Base-by-base conservation (phyloP, 2,329 filamentous ascomycete genomes). In the Diplodia intermedia region DNA sequence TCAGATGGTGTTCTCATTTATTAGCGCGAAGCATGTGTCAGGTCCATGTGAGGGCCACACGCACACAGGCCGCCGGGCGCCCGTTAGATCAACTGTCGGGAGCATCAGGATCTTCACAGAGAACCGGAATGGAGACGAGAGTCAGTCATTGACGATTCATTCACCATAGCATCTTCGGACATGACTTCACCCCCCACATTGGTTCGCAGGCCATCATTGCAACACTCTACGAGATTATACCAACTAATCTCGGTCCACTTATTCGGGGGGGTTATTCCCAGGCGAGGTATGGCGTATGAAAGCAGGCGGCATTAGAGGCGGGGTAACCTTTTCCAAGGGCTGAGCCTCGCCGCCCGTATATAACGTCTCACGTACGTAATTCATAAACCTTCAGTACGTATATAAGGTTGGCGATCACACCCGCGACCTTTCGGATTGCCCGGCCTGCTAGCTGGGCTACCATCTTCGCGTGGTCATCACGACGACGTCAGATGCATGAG, bases 1-100 rank as follows among this genome's bases (percentile, higher is more conserved):
- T 38, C 18, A 63, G 43, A 63, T 52, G 40, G 47, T 38, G 60
- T 63, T 63, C 50, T 52, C 60, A 52, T n/a, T 38, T 63, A 63
- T 38, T 63, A 63, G 43, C 31, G 47, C 60, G n/a, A 60, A 26
- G 60, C 60, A 38, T 63, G 31, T 56, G 54, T 60, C 43, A 47
- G 36, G 55, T 47, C n/a, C 33, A 47, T 23, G 31, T 40, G 20
- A 43, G 36, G 33, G 18, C 15, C 52, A n/a, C 43, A 47, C 43
- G 6, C 40, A 47, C 43, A 47, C 43, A 47, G 43, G 43, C 43
- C 43, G 43, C 43, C 43, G 18, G n/a, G 43, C 43, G 43, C 18
- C 43, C 43, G 43, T 20, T 47, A n/a, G 43, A 47, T 47, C 43
- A 47, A 20, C 43, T n/a, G 18, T 47, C 43, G 43, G 43, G 43